These are phyloP conservation scores for Orbilia javanica DNA, from an alignment of 2,329 filamentous ascomycete genomes.

Conservation along the genomic window DNA sequence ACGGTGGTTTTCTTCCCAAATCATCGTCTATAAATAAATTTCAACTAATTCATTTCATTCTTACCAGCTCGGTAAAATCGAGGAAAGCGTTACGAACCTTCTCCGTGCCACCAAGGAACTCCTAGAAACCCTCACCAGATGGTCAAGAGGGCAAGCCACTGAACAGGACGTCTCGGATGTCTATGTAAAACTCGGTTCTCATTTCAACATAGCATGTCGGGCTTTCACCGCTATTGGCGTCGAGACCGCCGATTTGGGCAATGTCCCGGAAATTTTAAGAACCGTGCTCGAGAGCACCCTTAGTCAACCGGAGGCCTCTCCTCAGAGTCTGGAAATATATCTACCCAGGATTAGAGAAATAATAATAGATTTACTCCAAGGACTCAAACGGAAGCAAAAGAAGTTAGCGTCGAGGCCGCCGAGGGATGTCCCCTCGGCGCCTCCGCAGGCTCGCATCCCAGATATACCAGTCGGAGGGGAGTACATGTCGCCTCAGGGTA, in stretches of 20 bases:
- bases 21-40: not conserved
- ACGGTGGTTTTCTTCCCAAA: not conserved
- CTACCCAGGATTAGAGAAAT: slow-evolving; percentile 95
- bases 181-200: slow-evolving; percentile 95
- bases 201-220: slow-evolving; percentile 98
- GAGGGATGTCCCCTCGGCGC: slow-evolving; percentile 64
- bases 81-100: slow-evolving; percentile 98
- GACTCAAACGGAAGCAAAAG: slow-evolving; percentile 96
- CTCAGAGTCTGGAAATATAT: slow-evolving; percentile 92
- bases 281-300: slow-evolving; percentile 94
- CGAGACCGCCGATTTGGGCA: slow-evolving; percentile 91
- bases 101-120: slow-evolving; percentile 98
- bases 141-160: slow-evolving; percentile 91
- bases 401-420: slow-evolving; percentile 73
- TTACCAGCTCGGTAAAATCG: slow-evolving; percentile 83
- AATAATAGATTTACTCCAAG: slow-evolving; percentile 96
- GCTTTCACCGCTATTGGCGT: slow-evolving; percentile 98
- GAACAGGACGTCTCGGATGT: slow-evolving; percentile 98
- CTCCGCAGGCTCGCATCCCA: slow-evolving; percentile 64
- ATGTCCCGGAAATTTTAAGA: slow-evolving; percentile 90
- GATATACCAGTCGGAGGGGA: slow-evolving; percentile 64
- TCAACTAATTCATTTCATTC: slow-evolving; percentile 17
- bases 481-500: slow-evolving; percentile 26
- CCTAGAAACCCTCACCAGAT: slow-evolving; percentile 95
- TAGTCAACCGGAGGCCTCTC: slow-evolving; percentile 88